phyloP scores from a whole-genome alignment of 495 filamentous ascomycete genomes.

The Xylaria nigripes region DNA sequence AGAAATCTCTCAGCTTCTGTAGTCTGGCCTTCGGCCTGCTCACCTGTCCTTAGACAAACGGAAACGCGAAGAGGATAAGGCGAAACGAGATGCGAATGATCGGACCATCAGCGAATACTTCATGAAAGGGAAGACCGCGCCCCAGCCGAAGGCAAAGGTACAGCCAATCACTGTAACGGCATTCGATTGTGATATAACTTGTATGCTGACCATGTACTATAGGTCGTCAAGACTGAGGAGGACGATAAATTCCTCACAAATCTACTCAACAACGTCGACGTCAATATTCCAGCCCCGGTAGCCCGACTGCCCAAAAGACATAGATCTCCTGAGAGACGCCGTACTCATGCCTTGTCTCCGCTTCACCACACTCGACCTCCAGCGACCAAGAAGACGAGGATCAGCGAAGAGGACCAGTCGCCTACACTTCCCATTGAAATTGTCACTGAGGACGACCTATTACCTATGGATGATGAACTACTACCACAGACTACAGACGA shows the following conservation, averaged over 20 bases:
- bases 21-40: neutral
- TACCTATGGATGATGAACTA: constrained; percentile 43
- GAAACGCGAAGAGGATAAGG: constrained; percentile 82
- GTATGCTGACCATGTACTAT: neutral
- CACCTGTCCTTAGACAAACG: constrained; percentile 54
- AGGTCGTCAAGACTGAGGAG: constrained; percentile 62
- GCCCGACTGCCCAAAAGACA: constrained; percentile 50
- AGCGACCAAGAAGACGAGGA: constrained; percentile 42
- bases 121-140: constrained; percentile 57
- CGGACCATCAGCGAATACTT: constrained; percentile 92
- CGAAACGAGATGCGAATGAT: constrained; percentile 77
- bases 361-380: constrained; percentile 41
- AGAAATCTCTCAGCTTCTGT: neutral
- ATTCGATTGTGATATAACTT: neutral
- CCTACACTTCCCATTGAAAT: constrained; percentile 40
- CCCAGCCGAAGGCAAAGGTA: constrained; percentile 75
- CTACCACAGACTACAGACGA: constrained; percentile 30
- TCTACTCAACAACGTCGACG: constrained; percentile 82
- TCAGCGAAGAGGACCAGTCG: constrained; percentile 34
- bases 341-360: constrained; percentile 73
- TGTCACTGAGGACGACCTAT: constrained; percentile 40
- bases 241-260: constrained; percentile 79
- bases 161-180: constrained; percentile 8
- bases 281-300: constrained; percentile 56
- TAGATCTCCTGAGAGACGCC: constrained; percentile 65